These are phyloP conservation scores for Nicotiana sylvestris DNA, from an alignment of 257 asterid species.

Conservation along the genomic window DNA sequence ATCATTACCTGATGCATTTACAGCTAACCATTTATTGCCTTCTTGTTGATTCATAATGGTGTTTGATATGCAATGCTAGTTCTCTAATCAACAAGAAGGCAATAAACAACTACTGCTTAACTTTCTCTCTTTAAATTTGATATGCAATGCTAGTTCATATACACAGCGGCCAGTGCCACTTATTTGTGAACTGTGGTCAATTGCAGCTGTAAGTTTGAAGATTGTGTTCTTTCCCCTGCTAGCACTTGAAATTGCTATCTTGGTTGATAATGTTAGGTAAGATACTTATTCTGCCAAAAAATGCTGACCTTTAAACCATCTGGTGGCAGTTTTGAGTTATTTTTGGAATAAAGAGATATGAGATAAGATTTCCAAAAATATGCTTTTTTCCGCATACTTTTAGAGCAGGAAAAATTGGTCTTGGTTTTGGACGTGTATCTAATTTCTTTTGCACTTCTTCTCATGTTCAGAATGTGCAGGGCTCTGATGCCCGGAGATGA, in stretches of 20 bases:
- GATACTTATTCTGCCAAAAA: constrained; percentile 17
- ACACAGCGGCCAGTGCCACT: not conserved
- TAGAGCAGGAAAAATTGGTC: not conserved
- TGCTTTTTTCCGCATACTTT: not conserved
- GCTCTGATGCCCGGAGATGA: constrained; percentile 97
- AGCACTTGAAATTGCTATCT: constrained; percentile 74
- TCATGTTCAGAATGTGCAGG: constrained; percentile 74
- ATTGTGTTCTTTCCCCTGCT: constrained; percentile 83
- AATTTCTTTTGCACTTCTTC: constrained; percentile 10
- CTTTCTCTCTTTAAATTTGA: not conserved
- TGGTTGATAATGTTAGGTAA: constrained; percentile 88
- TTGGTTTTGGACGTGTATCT: not conserved
- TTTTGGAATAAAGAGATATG: constrained; percentile 11
- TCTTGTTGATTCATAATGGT: not conserved
- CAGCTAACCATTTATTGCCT: not conserved
- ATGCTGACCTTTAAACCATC: not conserved
- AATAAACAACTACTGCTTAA: not conserved
- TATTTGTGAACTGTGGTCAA: constrained; percentile 22
- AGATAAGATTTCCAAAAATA: constrained; percentile 9
- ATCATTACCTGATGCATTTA: not conserved
- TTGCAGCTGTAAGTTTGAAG: constrained; percentile 86
- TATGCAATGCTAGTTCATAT: not conserved
- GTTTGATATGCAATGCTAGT: not conserved
- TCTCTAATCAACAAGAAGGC: not conserved
- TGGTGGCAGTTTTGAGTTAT: constrained; percentile 6